A percentile compares a stretch with the other conserved stretches of the same genome.
Evolutionary conservation across 108 stramenopile species (phyloP).

Genomic region (Hondaea fermentalgiana): DNA sequence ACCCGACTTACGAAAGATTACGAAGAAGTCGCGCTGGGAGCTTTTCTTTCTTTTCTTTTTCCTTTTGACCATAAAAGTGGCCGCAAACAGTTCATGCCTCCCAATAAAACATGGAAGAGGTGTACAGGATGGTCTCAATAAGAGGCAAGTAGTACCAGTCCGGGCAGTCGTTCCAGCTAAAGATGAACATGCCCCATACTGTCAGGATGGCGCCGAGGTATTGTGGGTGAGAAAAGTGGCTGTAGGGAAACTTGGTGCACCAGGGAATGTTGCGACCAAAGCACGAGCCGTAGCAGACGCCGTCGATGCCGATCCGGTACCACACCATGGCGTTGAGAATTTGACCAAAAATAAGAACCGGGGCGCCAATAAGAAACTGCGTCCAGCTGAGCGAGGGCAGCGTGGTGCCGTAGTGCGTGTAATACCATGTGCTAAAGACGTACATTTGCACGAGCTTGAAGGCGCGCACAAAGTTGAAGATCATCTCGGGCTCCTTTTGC

Average conservation of each 20-base stretch:
- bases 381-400: background rate
- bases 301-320: conserved; percentile 21
- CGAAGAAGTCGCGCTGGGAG: background rate
- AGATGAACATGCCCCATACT: conserved; percentile 14
- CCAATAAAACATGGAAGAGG: background rate
- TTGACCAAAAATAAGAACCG: background rate
- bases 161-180: conserved; percentile 16
- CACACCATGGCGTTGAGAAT: conserved; percentile 3
- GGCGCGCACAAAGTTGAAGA: conserved; percentile 3
- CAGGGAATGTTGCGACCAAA: conserved; percentile 11
- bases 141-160: background rate
- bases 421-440: conserved; percentile 15
- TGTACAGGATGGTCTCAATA: background rate
- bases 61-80: too few relatives aligned
- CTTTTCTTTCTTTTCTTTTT: background rate
- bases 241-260: conserved; percentile 19
- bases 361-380: background rate
- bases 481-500: conserved; percentile 16
- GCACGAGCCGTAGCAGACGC: background rate
- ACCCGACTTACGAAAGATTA: background rate
- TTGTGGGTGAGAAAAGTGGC: conserved; percentile 11
- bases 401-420: background rate
- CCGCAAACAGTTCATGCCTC: background rate
- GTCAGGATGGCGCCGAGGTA: conserved; percentile 2
- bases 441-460: conserved; percentile 19